These are phyloP conservation scores for Cladophialophora immunda DNA, from an alignment of 2,329 filamentous ascomycete genomes.

Conservation along the genomic window DNA sequence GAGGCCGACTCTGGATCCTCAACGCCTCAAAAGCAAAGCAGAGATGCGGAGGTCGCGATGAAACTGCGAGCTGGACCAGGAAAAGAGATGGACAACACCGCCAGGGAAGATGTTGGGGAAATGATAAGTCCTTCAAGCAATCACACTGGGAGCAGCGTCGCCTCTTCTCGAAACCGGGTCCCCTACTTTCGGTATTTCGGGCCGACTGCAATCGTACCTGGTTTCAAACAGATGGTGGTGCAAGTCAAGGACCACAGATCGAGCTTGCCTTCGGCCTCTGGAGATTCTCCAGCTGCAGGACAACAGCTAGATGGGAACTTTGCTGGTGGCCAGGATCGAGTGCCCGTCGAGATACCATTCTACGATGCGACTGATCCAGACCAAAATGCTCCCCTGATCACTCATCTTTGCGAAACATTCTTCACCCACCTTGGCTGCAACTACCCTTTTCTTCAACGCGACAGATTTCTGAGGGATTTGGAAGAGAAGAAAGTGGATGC, in stretches of 20 bases:
- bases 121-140: conserved; percentile 46
- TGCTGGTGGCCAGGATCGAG: conserved; percentile 19
- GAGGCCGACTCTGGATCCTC: conserved; percentile 23
- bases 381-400: conserved; percentile 78
- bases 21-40: conserved; percentile 23
- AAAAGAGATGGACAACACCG: conserved; percentile 5
- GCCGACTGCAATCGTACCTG: conserved; percentile 87
- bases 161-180: conserved; percentile 67
- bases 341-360: conserved; percentile 62
- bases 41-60: conserved; percentile 14
- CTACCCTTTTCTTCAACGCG: conserved; percentile 80
- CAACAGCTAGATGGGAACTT: conserved; percentile 18
- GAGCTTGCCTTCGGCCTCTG: conserved; percentile 26
- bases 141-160: conserved; percentile 52
- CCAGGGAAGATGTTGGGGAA: conserved; percentile 12
- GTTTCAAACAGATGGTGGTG: conserved; percentile 88
- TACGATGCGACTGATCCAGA: conserved; percentile 77
- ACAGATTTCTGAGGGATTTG: conserved; percentile 77
- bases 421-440: conserved; percentile 84
- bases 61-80: neutral
- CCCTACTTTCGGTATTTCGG: conserved; percentile 93
- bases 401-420: conserved; percentile 79
- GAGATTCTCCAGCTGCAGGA: conserved; percentile 35
- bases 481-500: conserved; percentile 83
- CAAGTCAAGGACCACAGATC: conserved; percentile 36